Evolutionary conservation across 768 basidiomycete species (phyloP), one percentile per base, ranked within the genome.

Genomic region (Symmetrospora coprosmae): DNA sequence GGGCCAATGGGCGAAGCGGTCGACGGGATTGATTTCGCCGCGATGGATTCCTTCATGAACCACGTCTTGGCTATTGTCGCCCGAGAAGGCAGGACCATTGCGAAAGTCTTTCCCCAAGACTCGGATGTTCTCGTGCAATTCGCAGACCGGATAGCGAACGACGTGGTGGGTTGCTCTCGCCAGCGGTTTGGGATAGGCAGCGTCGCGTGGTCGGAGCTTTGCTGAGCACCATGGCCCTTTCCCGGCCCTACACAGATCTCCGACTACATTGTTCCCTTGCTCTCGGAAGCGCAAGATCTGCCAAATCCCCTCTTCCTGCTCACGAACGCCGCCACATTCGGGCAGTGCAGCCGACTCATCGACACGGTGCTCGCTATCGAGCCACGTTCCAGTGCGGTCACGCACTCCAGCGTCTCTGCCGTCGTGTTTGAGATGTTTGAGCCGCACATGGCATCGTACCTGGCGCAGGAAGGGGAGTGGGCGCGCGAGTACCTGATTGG

Each of bases 351-450:
- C 81, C 78, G 83, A 33, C 80, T 96, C 65, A 88, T 88, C 0
- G 87, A 89, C 63, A 76, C 77, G 6, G 77, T 92, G 33, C 71
- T 86, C 59, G 74, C 79, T 23, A 80, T 85, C 30, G 80, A 76
- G 47, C 71, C 76, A 23, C 76, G 75, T 51, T 65, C 74, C 16
- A 67, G 50, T 1, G 31, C 72, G 16, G 73, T 85, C 3, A 71
- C 77, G 11, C 72, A 73, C 50, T 76, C 77, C 7, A 76, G 77
- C 37, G 82, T 83, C 0, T 87, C 94, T 70, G 87, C 92, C 71
- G 80, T 91, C 40, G 77, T 92, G 84, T 92, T 68, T 71, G 80
- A 78, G 45, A 94, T 96, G 88, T 97, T 96, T 66, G 91, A 97
- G 72, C 76, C 79, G 9, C 86, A 91, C 71, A 94, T 97, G 87